A percentile compares a stretch with the other conserved stretches of the same genome.
Conservation (phyloP, 768 basidiomycete genomes). For the Pleurotus salmoneostramineus region DNA sequence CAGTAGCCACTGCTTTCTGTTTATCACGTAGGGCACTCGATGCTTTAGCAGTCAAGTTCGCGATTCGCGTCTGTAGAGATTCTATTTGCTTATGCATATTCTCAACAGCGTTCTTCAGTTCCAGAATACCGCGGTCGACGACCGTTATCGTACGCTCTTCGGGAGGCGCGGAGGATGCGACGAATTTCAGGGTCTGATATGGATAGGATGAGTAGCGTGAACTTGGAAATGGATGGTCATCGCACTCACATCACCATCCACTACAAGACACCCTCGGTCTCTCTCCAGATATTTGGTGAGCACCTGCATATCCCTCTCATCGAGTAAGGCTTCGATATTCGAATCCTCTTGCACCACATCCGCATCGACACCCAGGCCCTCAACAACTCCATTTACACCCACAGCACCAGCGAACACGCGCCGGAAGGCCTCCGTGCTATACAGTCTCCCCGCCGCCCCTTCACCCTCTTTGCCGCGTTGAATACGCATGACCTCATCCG, state of each 20-base stretch:
- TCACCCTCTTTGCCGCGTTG: slow-evolving; percentile 33
- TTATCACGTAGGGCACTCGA: slow-evolving; percentile 61
- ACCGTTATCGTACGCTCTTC: slow-evolving; percentile 55
- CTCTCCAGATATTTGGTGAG: slow-evolving; percentile 77
- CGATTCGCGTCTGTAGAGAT: slow-evolving; percentile 62
- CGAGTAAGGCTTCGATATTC: slow-evolving; percentile 29
- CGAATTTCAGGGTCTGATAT: slow-evolving; percentile 91
- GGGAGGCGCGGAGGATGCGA: slow-evolving; percentile 31
- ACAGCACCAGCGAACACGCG: slow-evolving; percentile 47
- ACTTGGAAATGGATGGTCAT: no score
- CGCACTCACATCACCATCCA: slow-evolving; percentile 59
- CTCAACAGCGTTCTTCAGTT: slow-evolving; percentile 68
- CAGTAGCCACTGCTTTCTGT: slow-evolving; percentile 71
- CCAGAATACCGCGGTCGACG: slow-evolving; percentile 81
- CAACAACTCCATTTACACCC: slow-evolving; percentile 13
- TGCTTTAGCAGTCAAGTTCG: slow-evolving; percentile 66
- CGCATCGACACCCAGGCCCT: background rate
- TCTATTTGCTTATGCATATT: slow-evolving; percentile 70
- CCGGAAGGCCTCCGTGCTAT: slow-evolving; percentile 58
- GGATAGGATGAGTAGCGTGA: background rate
- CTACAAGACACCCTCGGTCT: slow-evolving; percentile 61
- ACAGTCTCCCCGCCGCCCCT: slow-evolving; percentile 57
- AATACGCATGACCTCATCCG: slow-evolving; percentile 47
- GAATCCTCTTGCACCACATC: background rate
- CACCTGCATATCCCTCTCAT: slow-evolving; percentile 62